These are phyloP conservation scores for Rhodotorula taiwanensis DNA, from an alignment of 768 basidiomycete species.

Conservation along the genomic window DNA sequence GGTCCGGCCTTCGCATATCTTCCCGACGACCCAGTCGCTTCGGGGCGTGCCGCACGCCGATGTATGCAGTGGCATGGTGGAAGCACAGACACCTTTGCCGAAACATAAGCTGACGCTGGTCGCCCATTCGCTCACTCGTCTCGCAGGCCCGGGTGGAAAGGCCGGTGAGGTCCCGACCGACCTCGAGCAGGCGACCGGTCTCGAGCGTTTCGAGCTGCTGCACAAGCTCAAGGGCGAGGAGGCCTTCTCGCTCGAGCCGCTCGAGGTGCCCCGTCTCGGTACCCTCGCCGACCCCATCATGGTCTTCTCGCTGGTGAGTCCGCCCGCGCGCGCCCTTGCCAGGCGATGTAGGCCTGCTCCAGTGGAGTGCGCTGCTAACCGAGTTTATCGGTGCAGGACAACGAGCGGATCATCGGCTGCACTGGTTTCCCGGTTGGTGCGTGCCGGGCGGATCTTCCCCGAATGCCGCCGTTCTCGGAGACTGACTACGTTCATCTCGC, in stretches of 20 bases:
- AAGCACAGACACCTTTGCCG: no score
- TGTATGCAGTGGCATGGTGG: no score
- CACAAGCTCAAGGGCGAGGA: constrained; percentile 81
- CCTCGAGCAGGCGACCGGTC: constrained; percentile 85
- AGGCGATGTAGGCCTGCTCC: no score
- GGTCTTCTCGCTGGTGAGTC: constrained; percentile 76
- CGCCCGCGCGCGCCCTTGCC: constrained; percentile 1
- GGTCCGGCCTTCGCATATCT: neutral
- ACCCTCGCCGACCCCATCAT: constrained; percentile 79
- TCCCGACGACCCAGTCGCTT: neutral
- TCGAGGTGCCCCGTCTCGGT: constrained; percentile 77
- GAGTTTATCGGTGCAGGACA: constrained; percentile 10
- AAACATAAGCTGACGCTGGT: neutral
- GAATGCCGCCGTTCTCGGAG: no score
- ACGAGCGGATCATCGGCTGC: constrained; percentile 72
- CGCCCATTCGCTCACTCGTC: no score
- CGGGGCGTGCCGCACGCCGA: no score
- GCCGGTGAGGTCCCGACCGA: constrained; percentile 67
- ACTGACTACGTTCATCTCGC: neutral
- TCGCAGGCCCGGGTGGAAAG: constrained; percentile 36
- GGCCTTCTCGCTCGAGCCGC: constrained; percentile 78
- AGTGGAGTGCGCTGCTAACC: neutral
- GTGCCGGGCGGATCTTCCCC: neutral
- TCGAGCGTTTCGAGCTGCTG: constrained; percentile 88
- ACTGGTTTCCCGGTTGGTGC: constrained; percentile 92